Base-by-base conservation (phyloP, 1,284 basidiomycete species). In the Irpex lacteus region DNA sequence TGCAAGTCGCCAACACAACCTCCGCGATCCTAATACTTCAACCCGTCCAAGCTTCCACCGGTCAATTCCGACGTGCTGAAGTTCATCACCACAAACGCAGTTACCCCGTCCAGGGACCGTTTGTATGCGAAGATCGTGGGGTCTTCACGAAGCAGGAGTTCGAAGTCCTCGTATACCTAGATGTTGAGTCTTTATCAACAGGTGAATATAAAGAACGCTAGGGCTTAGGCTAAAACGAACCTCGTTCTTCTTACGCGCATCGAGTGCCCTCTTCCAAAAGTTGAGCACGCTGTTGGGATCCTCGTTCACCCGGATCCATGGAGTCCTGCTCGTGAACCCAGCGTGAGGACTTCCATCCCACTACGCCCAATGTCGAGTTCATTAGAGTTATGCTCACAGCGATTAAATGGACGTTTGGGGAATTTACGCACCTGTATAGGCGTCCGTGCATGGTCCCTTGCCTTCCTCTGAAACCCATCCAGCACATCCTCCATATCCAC, bases 291-390 rank as follows among this genome's bases (percentile, higher is more conserved):
- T 88, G 11, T 76, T 64, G 0, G 76, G 66, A 60, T 90, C 82
- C 0, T 72, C 66, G 69, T 91, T 88, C 7, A 90, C 84, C 11
- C 87, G 79, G 89, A 93, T 93, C 91, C 90, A 94, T 0, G 91
- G 88, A 11, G 75, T 80, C 2, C 82, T 84, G 0, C 81, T 80
- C 3, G 85, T 85, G 74, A 92, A 93, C 0, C 92, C 91, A 0
- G 80, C 88, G 63, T 91, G 78, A 4, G 75, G 54, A 0, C 77
- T 76, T 3, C 76, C 69, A 63, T 86, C 80, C 91, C 91, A 93
- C 85, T 91, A 21, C 18, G 56, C 34, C 9, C 37, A 54, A 58
- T 34, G 18, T 53, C 21, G 13, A 34, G 32, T 60, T 50, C 32
- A 15, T 32, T 4, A 32, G 2, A 32, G 32, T 32, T 32, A 32